Conservation (phyloP, 1,284 basidiomycete genomes). For the Flammula alnicola region DNA sequence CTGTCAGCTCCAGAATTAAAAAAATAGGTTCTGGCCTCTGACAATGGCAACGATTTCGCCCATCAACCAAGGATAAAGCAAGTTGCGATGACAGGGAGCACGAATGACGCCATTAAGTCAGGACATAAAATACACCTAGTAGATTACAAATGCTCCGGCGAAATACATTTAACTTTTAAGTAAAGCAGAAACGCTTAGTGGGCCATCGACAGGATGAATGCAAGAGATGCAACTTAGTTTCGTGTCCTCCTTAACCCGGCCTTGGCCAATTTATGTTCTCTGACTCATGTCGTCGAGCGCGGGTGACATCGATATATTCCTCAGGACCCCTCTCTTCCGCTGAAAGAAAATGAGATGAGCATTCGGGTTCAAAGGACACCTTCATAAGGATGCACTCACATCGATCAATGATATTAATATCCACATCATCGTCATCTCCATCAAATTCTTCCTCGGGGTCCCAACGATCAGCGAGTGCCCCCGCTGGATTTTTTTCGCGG, state of each 20-base stretch:
- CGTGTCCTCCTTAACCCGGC: slow-evolving; percentile 20
- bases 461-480: slow-evolving; percentile 60
- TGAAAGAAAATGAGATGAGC: slow-evolving; percentile 29
- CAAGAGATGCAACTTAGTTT: neutral
- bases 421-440: slow-evolving; percentile 68
- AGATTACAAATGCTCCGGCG: slow-evolving; percentile 11
- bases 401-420: slow-evolving; percentile 67
- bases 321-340: slow-evolving; percentile 71
- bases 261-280: slow-evolving; percentile 69
- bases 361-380: neutral
- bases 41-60: too few species aligned
- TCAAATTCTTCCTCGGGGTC: slow-evolving; percentile 57
- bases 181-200: neutral
- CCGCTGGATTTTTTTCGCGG: slow-evolving; percentile 58
- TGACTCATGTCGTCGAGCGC: slow-evolving; percentile 49
- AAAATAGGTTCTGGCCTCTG: too few species aligned
- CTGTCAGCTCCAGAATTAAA: too few species aligned
- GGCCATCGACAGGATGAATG: too few species aligned
- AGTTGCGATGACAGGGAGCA: slow-evolving; percentile 11
- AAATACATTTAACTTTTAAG: slow-evolving; percentile 15
- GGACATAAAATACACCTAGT: slow-evolving; percentile 15
- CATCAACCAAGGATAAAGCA: neutral
- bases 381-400: slow-evolving; percentile 48
- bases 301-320: slow-evolving; percentile 72
- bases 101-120: slow-evolving; percentile 5